Evolutionary conservation across 2,329 filamentous ascomycete genomes (phyloP), one percentile per base, ranked within the genome.

Genomic region (Fusarium hostae): DNA sequence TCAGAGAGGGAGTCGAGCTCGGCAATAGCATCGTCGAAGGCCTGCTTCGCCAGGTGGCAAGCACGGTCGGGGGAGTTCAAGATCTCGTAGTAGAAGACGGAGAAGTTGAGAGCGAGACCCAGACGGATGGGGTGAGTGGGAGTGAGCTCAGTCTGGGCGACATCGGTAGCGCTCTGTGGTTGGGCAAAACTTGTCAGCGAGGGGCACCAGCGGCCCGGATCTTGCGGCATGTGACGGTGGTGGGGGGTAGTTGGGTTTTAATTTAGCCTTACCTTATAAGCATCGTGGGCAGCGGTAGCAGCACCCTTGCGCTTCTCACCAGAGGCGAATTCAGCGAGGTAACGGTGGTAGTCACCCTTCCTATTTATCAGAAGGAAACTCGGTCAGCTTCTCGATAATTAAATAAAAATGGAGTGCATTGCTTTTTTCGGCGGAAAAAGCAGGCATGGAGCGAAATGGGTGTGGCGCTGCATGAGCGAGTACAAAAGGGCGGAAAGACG

Each of bases 11-110:
- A 97, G 84, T 98, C 95, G 77, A 98, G 93, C 88, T 98, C 94
- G 81, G 95, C 95, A 83, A 98, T 98, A 80, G 95, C 95, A 84
- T 98, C 95, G 83, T 98, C 95, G 81, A 98, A 98, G 57, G 96
- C 95, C 88, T 98, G 95, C 91, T 98, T 98, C 85, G 95, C 95
- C 76, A 98, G 91, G 83, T 98, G 95, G 91, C 95, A 98, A 81
- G 95, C 95, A 82, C 97, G 95, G 84, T 98, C 96, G 74, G 95
- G 95, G 48, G 95, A 94, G 89, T 98, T 99, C 81, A 98, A 89
- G 83, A 98, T 99, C 91, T 99, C 96, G 85, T 99, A 99, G 92
- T 98, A 98, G 90, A 98, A 98, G 80, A 98, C 95, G 75, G 95
- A 98, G 91, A 98, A 98, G 92, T 98, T 98, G 78, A 98, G 91